Evolutionary conservation across 441 rosid genomes (phyloP).

Genomic region (Biscutella laevigata): DNA sequence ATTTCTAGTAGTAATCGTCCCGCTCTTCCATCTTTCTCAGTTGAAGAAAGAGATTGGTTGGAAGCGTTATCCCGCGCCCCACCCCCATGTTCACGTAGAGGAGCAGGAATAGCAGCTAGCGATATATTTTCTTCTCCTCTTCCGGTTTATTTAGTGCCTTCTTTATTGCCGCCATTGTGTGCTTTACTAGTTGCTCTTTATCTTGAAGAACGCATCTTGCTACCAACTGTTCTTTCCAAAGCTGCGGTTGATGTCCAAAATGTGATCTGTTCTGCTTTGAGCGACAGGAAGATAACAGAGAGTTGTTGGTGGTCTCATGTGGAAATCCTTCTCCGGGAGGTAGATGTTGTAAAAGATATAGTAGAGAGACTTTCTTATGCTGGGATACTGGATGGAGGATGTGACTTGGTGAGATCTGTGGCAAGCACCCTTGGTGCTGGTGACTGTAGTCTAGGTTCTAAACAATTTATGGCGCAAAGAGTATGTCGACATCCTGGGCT

Average conservation of each 20-base stretch:
- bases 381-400: conserved; percentile 53
- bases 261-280: conserved; percentile 51
- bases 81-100: conserved; percentile 93
- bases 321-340: conserved; percentile 53
- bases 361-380: conserved; percentile 47
- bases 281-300: conserved; percentile 42
- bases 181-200: conserved; percentile 63
- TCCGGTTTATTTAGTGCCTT: conserved; percentile 72
- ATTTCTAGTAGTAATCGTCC: conserved; percentile 40
- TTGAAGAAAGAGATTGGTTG: conserved; percentile 95
- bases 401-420: conserved; percentile 34
- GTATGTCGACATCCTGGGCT: conserved; percentile 22
- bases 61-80: conserved; percentile 85
- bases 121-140: conserved; percentile 75
- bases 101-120: conserved; percentile 87
- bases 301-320: conserved; percentile 63
- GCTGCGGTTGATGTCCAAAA: conserved; percentile 54
- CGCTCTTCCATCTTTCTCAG: conserved; percentile 70
- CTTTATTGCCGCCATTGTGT: conserved; percentile 59
- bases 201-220: conserved; percentile 70
- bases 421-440: conserved; percentile 28
- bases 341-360: conserved; percentile 47
- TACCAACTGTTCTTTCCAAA: conserved; percentile 66
- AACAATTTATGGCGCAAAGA: conserved; percentile 28
- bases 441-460: conserved; percentile 24